Base-by-base conservation (phyloP, 768 basidiomycete species). In the Thelephora ganbajun region DNA sequence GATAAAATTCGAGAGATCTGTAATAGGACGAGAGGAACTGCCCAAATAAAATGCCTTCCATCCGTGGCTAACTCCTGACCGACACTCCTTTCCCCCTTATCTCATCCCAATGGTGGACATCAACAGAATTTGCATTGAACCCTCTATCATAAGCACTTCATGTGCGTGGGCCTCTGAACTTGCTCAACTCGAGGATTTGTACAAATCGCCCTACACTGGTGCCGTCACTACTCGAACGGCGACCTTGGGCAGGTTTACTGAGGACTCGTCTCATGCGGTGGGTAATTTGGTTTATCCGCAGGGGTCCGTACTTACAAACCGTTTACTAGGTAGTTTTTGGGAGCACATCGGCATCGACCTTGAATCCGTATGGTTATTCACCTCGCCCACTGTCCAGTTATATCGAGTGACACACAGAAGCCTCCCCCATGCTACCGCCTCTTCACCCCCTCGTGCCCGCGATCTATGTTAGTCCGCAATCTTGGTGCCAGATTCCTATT, bases 1-100 rank as follows among this genome's bases (percentile, higher is more conserved):
- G 46, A 94, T 99, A 68, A 98, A 98, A 66, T 70, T 98, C 51
- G 91, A 97, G 65, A 82, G 80, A 58, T 82, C 81, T 49, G 94
- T 97, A 43, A 69, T 99, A 59, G 91, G 93, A 55, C 77, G 96
- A 41, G 96, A 99, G 67, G 86, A 90, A 60, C 71, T 86, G n/a
- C 63, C 91, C 59, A 91, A 89, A 69, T 81, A 68, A 68, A 53
- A 48, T 34, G 30, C 22, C 41, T 35, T 13, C 33, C 34, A n/a
- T 49, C 30, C 19, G 9, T 9, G 26, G 26, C 26, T 30, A 30
- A 30, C 9, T 20, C 20, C 37, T 30, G 23, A 18, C 33, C n/a
- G n/a, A n/a, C n/a, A n/a, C n/a, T n/a, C 34, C 19, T 12, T 35
- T 22, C 14, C 19, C 26, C 30, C 30, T 36, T 33, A 53, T 49